phyloP scores from a whole-genome alignment of 2,329 filamentous ascomycete genomes.

The Dothidotthia symphoricarpi region DNA sequence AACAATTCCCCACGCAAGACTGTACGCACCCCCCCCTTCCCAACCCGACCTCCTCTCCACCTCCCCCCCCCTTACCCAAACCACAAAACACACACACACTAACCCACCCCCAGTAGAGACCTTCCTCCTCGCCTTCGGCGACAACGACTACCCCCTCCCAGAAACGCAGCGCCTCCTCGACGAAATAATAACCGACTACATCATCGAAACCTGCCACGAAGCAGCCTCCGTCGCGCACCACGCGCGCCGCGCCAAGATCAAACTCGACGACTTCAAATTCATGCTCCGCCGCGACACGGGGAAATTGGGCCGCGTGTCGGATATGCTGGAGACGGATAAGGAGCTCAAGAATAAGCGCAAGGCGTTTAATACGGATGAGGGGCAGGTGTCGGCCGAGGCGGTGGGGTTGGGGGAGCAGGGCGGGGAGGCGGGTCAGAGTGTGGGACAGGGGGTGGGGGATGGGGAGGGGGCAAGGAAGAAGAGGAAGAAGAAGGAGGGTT shows the following conservation, averaged over 20 bases:
- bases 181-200: slow-evolving; percentile 90
- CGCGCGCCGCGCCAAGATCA: slow-evolving; percentile 90
- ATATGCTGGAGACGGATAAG: slow-evolving; percentile 83
- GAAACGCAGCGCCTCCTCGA: slow-evolving; percentile 85
- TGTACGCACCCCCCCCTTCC: slow-evolving; percentile 27
- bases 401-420: slow-evolving; percentile 12
- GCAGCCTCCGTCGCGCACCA: slow-evolving; percentile 83
- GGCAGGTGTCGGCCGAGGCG: slow-evolving; percentile 48
- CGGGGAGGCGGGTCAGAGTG: slow-evolving; percentile 3
- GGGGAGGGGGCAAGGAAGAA: slow-evolving; percentile 8
- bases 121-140: slow-evolving; percentile 78
- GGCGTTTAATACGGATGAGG: slow-evolving; percentile 67
- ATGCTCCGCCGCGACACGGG: slow-evolving; percentile 79
- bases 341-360: slow-evolving; percentile 82
- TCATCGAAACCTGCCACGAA: slow-evolving; percentile 88
- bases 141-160: slow-evolving; percentile 72
- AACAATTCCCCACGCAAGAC: slow-evolving; percentile 47
- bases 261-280: slow-evolving; percentile 97
- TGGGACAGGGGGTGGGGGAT: slow-evolving; percentile 6
- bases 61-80: slow-evolving; percentile 1
- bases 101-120: slow-evolving; percentile 57
- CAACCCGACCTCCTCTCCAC: neutral
- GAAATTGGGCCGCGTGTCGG: slow-evolving; percentile 85
- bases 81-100: slow-evolving; percentile 4
- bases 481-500: slow-evolving; percentile 20